Evolutionary conservation across 1,284 basidiomycete species (phyloP).

Genomic region (Apiotrichum brassicae): DNA sequence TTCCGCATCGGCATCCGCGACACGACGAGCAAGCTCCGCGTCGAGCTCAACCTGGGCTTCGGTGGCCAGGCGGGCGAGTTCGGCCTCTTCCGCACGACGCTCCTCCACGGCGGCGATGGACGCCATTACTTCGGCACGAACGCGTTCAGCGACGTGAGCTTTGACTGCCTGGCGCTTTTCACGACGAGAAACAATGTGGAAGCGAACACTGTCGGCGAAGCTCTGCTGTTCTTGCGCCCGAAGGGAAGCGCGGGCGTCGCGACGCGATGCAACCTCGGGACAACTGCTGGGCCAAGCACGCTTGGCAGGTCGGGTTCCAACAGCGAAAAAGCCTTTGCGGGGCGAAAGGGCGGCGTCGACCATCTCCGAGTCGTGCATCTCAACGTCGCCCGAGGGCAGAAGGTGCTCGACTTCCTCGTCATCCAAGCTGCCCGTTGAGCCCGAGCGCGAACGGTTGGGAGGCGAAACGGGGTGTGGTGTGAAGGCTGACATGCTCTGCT

Average conservation of each 20-base stretch:
- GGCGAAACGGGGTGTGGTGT: neutral
- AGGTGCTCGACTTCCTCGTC: constrained; percentile 6
- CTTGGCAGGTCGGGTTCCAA: neutral
- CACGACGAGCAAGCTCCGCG: neutral
- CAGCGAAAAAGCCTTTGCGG: neutral
- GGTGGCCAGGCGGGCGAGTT: neutral
- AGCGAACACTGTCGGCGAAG: neutral
- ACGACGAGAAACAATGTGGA: neutral
- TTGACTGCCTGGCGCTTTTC: neutral
- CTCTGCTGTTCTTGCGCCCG: neutral
- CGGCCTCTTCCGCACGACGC: constrained; percentile 1
- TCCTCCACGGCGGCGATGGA: neutral
- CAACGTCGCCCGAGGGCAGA: constrained; percentile 3
- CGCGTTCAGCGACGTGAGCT: neutral
- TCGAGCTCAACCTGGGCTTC: neutral
- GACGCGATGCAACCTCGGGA: neutral
- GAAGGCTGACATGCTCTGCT: too few relatives aligned
- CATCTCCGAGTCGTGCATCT: constrained; percentile 4
- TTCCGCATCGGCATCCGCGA: neutral
- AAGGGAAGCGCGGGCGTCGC: neutral
- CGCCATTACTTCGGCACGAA: neutral
- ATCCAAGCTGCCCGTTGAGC: neutral
- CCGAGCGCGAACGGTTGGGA: neutral
- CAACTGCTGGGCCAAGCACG: neutral
- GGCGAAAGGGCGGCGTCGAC: constrained; percentile 3